Conservation (phyloP, 1,284 basidiomycete genomes). For the Golubevia pallescens region DNA sequence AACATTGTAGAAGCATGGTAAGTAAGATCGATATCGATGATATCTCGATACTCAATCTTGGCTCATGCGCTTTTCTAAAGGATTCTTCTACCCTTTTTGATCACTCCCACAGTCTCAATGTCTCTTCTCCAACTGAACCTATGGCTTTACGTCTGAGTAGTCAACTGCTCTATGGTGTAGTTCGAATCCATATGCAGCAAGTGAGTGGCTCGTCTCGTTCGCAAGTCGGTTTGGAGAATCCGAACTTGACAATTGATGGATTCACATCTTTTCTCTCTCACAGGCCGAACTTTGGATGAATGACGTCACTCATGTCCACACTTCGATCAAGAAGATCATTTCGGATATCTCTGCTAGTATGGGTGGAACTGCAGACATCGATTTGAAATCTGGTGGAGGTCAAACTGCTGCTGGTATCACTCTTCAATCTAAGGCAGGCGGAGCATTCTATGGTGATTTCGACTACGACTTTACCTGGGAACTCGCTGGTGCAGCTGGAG, state of each 20-base stretch:
- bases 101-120: conserved; percentile 7
- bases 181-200: conserved; percentile 34
- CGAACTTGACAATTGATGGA: neutral
- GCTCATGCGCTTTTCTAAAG: neutral
- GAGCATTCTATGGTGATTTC: neutral
- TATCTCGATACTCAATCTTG: too few relatives aligned
- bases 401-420: neutral
- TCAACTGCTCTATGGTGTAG: conserved; percentile 43
- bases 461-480: neutral
- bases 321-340: conserved; percentile 11
- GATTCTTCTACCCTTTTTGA: neutral
- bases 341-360: neutral
- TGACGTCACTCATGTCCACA: conserved; percentile 21
- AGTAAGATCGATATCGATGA: neutral
- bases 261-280: neutral
- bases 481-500: neutral
- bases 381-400: neutral
- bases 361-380: neutral
- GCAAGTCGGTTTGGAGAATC: neutral
- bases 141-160: conserved; percentile 40
- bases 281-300: conserved; percentile 20
- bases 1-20: conserved; percentile 27
- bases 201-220: conserved; percentile 8
- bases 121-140: conserved; percentile 27
- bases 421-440: neutral